phyloP scores from a whole-genome alignment of 2,329 filamentous ascomycete species.

The Scytalidium lignicola region DNA sequence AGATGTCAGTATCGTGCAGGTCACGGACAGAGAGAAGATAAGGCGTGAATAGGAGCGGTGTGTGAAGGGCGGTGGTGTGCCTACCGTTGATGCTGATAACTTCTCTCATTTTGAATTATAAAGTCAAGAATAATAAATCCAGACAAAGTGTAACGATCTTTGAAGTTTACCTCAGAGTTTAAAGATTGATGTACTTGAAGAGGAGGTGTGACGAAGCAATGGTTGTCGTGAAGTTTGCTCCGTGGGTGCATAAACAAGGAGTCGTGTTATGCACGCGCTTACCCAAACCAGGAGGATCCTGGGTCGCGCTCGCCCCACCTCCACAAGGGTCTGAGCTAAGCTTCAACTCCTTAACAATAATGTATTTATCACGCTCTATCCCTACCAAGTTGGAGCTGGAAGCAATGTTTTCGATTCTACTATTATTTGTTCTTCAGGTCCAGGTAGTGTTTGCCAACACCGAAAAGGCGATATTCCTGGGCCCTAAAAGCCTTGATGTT shows the following conservation, averaged over 20 bases:
- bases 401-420: constrained; percentile 10
- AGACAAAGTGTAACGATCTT: background rate
- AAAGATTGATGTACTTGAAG: background rate
- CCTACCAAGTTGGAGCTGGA: too few species aligned
- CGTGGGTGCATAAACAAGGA: constrained; percentile 2
- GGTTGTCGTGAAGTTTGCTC: constrained; percentile 1
- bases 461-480: constrained; percentile 87
- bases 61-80: constrained; percentile 32
- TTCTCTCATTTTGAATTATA: constrained; percentile 79
- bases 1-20: constrained; percentile 13
- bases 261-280: background rate
- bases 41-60: constrained; percentile 36
- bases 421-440: constrained; percentile 14
- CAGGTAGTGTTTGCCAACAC: constrained; percentile 59
- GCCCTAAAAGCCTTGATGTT: constrained; percentile 53
- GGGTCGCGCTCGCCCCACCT: background rate
- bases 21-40: constrained; percentile 12
- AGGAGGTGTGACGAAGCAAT: background rate
- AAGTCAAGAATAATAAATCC: background rate
- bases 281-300: background rate
- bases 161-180: background rate
- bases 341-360: background rate
- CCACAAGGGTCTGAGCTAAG: background rate
- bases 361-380: background rate
- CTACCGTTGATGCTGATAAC: constrained; percentile 98